These are phyloP conservation scores for Colletotrichum lentis DNA, from an alignment of 2,329 filamentous ascomycete species.

Conservation along the genomic window DNA sequence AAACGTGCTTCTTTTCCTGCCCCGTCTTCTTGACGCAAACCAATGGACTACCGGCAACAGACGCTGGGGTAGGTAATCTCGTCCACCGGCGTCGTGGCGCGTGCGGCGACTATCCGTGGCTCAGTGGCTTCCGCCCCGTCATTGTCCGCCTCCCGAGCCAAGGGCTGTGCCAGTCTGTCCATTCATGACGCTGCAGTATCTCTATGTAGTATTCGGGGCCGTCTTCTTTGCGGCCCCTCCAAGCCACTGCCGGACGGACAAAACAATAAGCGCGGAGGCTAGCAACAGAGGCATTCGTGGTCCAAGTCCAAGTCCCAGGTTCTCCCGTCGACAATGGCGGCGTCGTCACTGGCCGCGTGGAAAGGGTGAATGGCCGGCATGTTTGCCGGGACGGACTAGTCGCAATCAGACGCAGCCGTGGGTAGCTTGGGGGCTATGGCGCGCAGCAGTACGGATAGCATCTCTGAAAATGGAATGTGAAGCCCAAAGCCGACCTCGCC, in stretches of 20 bases:
- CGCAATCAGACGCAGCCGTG: neutral
- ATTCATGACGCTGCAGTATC: neutral
- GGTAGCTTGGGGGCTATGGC: neutral
- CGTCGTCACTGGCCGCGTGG: conserved; percentile 32
- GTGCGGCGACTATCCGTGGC: neutral
- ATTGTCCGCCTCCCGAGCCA: conserved; percentile 13
- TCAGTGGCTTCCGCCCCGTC: conserved; percentile 27
- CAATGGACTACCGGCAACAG: neutral
- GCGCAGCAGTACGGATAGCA: neutral
- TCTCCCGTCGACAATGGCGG: conserved; percentile 6
- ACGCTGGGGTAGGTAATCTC: conserved; percentile 12
- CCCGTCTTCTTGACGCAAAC: conserved; percentile 9
- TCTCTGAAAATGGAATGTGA: neutral
- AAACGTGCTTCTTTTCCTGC: conserved; percentile 1
- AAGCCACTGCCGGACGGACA: neutral
- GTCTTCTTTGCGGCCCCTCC: conserved; percentile 1
- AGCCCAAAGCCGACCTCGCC: neutral
- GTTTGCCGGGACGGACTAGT: neutral
- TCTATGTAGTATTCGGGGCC: neutral
- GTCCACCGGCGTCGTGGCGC: conserved; percentile 18
- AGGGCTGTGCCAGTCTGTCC: neutral
- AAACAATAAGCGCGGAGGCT: conserved; percentile 17
- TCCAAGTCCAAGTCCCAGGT: conserved; percentile 27
- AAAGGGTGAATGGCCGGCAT: conserved; percentile 2
- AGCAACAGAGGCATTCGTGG: conserved; percentile 18